Evolutionary conservation across 495 filamentous ascomycete species (phyloP).

Genomic region (Penicillium flavigenum): DNA sequence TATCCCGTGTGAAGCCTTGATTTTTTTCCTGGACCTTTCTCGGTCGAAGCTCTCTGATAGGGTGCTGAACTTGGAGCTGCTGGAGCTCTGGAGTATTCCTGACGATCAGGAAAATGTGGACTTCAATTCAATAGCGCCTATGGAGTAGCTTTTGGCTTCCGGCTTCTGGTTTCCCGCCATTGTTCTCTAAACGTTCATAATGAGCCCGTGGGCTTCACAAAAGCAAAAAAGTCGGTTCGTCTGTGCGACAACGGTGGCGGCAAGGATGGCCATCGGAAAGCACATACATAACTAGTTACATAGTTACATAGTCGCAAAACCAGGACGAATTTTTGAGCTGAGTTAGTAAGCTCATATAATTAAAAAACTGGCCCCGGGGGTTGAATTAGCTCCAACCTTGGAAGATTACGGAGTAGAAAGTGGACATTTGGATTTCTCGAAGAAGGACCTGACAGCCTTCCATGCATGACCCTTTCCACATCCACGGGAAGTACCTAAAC

Average conservation of each 20-base stretch:
- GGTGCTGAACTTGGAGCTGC: background rate
- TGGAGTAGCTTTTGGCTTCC: background rate
- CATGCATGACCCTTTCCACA: constrained; percentile 28
- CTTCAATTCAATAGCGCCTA: constrained; percentile 10
- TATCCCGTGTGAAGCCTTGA: background rate
- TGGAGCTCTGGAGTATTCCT: background rate
- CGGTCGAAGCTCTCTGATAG: background rate
- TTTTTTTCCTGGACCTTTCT: background rate
- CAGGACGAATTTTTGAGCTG: constrained; percentile 8
- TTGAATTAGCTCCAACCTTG: background rate
- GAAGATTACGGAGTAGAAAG: background rate
- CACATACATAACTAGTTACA: background rate
- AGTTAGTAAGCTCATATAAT: background rate
- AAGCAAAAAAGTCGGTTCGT: constrained; percentile 5
- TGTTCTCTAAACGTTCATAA: background rate
- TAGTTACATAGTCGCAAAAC: background rate
- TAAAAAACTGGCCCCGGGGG: background rate
- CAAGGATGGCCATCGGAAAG: constrained; percentile 2
- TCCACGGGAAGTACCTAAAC: constrained; percentile 14
- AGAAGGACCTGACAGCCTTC: constrained; percentile 32
- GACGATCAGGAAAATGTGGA: constrained; percentile 6
- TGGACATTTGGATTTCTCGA: constrained; percentile 23
- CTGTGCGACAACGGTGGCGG: constrained; percentile 25
- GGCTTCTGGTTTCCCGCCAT: background rate
- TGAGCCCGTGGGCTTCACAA: constrained; percentile 11